Evolutionary conservation across 192 early-diverging fungal genomes (phyloP).

Genomic region (Umbelopsis ramanniana): DNA sequence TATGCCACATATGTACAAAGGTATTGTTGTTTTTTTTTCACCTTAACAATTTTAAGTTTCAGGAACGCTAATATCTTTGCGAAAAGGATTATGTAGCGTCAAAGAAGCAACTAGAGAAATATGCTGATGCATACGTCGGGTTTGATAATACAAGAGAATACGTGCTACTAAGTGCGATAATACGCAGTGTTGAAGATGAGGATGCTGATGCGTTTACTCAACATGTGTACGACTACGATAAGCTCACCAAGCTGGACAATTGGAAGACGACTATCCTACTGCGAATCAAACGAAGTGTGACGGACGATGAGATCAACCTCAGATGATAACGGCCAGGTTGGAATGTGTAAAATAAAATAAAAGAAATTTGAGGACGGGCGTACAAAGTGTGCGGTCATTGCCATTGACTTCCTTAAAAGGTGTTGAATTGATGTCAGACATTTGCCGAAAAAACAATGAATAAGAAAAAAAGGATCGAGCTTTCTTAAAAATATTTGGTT

Average conservation of each 20-base stretch:
- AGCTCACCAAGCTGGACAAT: constrained; percentile 87
- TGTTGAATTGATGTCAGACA: constrained; percentile 1
- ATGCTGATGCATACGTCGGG: constrained; percentile 53
- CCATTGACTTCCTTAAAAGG: background rate
- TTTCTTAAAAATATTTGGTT: too few relatives aligned
- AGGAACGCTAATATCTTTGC: background rate
- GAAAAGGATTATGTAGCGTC: background rate
- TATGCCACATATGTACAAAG: constrained; percentile 85
- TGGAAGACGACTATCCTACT: constrained; percentile 96
- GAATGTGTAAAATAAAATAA: background rate
- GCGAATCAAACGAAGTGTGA: constrained; percentile 65
- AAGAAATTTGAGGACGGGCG: too few relatives aligned
- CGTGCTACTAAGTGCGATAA: constrained; percentile 70
- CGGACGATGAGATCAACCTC: background rate
- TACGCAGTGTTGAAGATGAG: constrained; percentile 72
- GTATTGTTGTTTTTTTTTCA: constrained; percentile 42
- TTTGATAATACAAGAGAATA: constrained; percentile 89
- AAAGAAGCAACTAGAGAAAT: constrained; percentile 14
- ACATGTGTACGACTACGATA: constrained; percentile 82
- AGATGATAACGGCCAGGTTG: background rate
- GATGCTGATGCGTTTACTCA: constrained; percentile 87
- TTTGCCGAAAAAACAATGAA: background rate
- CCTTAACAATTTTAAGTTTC: background rate
- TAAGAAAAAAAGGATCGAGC: too few relatives aligned
- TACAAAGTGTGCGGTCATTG: background rate